Conservation (phyloP, 768 basidiomycete species). For the Termitomyces sp. region DNA sequence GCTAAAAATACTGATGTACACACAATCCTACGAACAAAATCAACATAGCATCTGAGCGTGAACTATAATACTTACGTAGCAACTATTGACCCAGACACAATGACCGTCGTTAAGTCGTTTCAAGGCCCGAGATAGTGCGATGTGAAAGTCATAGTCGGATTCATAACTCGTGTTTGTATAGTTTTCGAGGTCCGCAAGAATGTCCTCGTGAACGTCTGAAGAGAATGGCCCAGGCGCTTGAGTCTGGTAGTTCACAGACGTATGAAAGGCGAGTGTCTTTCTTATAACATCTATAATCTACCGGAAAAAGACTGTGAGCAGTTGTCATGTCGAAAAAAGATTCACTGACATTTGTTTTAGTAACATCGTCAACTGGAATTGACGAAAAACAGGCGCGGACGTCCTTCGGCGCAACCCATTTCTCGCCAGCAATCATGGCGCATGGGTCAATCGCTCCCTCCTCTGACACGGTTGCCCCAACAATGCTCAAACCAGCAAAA, state of each 20-base stretch:
- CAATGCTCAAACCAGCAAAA: constrained; percentile 8
- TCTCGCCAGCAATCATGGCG: constrained; percentile 44
- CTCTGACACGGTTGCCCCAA: constrained; percentile 2
- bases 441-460: constrained; percentile 36
- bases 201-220: constrained; percentile 51
- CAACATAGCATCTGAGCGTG: background rate
- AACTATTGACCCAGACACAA: constrained; percentile 48
- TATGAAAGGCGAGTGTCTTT: constrained; percentile 55
- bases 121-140: constrained; percentile 47
- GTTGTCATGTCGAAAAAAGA: background rate
- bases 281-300: constrained; percentile 55
- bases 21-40: constrained; percentile 15
- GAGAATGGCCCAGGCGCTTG: constrained; percentile 48
- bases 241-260: constrained; percentile 56
- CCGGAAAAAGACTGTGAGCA: background rate
- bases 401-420: constrained; percentile 48
- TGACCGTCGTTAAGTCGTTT: constrained; percentile 57
- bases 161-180: constrained; percentile 37
- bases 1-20: background rate
- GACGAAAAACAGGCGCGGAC: constrained; percentile 47
- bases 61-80: constrained; percentile 39
- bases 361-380: constrained; percentile 37
- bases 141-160: constrained; percentile 51
- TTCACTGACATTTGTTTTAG: constrained; percentile 44
- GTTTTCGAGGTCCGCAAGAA: constrained; percentile 42